Conservation (phyloP, 768 basidiomycete species). For the Trametes sanguinea region DNA sequence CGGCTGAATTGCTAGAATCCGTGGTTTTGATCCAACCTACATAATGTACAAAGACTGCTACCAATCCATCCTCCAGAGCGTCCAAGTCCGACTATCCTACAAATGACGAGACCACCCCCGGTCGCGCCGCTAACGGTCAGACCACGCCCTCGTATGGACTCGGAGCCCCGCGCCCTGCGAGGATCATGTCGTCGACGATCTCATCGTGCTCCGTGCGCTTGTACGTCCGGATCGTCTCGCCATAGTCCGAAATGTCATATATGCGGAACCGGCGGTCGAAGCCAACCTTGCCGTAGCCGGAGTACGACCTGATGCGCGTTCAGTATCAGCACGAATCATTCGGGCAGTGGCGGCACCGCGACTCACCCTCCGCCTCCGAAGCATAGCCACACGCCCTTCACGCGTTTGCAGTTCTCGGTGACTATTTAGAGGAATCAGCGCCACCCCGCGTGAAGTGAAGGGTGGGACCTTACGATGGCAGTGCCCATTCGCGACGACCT, state of each 20-base stretch:
- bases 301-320: constrained; percentile 59
- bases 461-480: constrained; percentile 64
- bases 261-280: constrained; percentile 92
- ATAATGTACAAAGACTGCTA: no score
- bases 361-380: constrained; percentile 84
- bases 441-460: not conserved
- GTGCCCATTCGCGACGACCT: constrained; percentile 90
- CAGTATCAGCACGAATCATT: not conserved
- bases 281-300: constrained; percentile 78
- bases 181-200: constrained; percentile 62
- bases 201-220: constrained; percentile 78
- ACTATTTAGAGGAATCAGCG: constrained; percentile 44
- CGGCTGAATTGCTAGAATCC: no score
- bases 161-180: constrained; percentile 52
- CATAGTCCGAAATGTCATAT: constrained; percentile 85
- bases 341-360: not conserved
- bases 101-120: no score
- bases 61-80: no score
- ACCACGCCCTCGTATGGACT: constrained; percentile 19
- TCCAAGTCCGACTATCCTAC: no score
- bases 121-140: not conserved
- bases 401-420: constrained; percentile 85
- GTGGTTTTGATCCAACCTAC: no score
- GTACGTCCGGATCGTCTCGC: constrained; percentile 89
- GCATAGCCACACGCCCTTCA: constrained; percentile 88